Base-by-base conservation (phyloP, 352 stramenopile genomes). In the Phytopythium oedochilum region DNA sequence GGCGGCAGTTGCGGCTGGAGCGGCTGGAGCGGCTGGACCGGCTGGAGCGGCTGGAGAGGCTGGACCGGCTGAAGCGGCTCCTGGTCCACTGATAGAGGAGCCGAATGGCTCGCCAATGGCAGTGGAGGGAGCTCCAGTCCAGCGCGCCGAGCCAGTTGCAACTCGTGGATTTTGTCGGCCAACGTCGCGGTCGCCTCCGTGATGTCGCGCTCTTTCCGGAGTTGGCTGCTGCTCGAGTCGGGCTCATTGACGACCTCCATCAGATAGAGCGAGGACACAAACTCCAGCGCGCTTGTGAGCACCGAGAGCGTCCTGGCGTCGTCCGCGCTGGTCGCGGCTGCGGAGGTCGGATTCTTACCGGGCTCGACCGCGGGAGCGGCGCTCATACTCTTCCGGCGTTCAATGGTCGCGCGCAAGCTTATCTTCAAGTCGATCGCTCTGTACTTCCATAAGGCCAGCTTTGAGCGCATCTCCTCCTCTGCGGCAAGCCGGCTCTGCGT, bases 391-490 rank as follows among this genome's bases (percentile, higher is more conserved):
- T 17, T 48, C 5, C 43, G 14, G 2, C 42, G 36, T 15, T 61
- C 31, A 17, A 65, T 43, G 23, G 52, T 36, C 2, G 52, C 58
- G 8, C 40, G 55, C 42, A 77, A 39, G 3, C 17, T 44, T 14
- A 59, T 50, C 45, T 70, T 64, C 26, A 77, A 42, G 5, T 71
- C 51, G 22, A 59, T 29, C 12, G 64, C 68, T 54, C 70, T 71
- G 57, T 63, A 53, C 56, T 71, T 74, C 68, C 68, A 77, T 25
- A 74, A 48, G 29, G 39, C 59, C 15, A 72, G 59, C 54, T 71
- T 73, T 15, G 53, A 7, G 7, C 59, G 61, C 39, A 73, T 60
- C 8, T 72, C 68, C 17, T 71, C 38, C 6, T 71, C 59, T 0
- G 54, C 59, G 28, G 39, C 29, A 9, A 61, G 22, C 1, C 59